phyloP scores from a whole-genome alignment of 169 alveolate species.

The Plasmodium gaboni region DNA sequence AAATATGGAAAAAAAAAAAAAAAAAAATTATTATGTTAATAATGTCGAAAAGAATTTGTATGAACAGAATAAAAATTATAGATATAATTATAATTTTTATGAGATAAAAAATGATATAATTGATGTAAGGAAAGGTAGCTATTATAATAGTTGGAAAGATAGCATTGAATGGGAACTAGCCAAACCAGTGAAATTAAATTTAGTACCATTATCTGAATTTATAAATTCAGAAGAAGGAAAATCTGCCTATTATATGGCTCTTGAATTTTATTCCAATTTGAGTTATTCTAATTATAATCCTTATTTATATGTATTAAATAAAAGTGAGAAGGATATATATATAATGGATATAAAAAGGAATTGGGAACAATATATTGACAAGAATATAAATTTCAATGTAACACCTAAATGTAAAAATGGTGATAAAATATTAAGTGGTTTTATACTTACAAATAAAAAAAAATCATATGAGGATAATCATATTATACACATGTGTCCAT shows the following conservation, averaged over 20 bases:
- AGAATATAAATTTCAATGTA: slow-evolving; percentile 62
- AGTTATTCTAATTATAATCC: slow-evolving; percentile 50
- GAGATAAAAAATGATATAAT: no score
- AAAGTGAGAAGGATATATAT: slow-evolving; percentile 43
- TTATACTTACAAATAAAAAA: slow-evolving; percentile 57
- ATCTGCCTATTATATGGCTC: slow-evolving; percentile 46
- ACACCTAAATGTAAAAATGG: slow-evolving; percentile 36
- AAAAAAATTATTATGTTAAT: background rate
- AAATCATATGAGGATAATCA: slow-evolving; percentile 12
- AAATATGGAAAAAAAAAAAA: background rate
- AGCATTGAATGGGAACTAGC: slow-evolving; percentile 44
- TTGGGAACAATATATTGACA: slow-evolving; percentile 58
- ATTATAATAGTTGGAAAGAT: slow-evolving; percentile 39
- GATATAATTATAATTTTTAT: no score
- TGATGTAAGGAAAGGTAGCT: background rate
- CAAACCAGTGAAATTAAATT: slow-evolving; percentile 57
- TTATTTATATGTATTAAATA: slow-evolving; percentile 29
- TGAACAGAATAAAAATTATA: no score
- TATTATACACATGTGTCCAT: slow-evolving; percentile 60
- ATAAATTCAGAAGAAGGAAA: slow-evolving; percentile 48
- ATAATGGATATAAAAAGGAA: slow-evolving; percentile 52
- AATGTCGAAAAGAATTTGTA: no score
- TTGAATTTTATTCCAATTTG: slow-evolving; percentile 69
- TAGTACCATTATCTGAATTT: slow-evolving; percentile 70
- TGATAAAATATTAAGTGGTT: slow-evolving; percentile 69